A percentile compares a stretch with the other conserved stretches of the same genome.
Conservation (phyloP, 257 asterid species). For the Nicotiana paniculata region DNA sequence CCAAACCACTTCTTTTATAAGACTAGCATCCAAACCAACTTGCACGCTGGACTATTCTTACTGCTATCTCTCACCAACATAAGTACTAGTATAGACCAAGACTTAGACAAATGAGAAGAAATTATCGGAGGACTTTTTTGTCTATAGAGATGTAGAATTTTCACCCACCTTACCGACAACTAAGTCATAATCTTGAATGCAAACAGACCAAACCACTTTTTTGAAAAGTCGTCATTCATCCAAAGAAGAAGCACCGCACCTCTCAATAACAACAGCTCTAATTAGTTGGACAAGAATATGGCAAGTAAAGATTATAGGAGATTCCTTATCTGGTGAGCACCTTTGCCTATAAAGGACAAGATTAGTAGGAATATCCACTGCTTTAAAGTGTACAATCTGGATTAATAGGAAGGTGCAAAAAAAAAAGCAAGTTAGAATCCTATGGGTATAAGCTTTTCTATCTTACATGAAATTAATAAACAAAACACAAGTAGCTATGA, state of each 20-base stretch:
- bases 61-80: neutral
- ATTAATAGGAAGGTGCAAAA: neutral
- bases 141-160: too few species aligned
- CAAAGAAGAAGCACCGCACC: neutral
- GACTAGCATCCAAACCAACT: neutral
- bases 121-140: too few species aligned
- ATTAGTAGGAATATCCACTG: neutral
- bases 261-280: neutral
- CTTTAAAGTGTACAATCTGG: neutral
- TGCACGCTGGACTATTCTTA: neutral
- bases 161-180: neutral
- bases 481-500: neutral
- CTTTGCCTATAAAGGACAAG: constrained; percentile 2
- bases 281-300: neutral
- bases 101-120: neutral
- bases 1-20: neutral
- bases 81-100: neutral
- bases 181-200: neutral
- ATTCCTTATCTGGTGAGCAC: neutral
- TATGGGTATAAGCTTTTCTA: neutral
- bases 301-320: neutral
- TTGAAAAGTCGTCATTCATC: neutral
- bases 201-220: neutral
- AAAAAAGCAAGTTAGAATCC: neutral
- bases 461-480: neutral